Conservation (phyloP, 768 basidiomycete species). For the Russula sp. region DNA sequence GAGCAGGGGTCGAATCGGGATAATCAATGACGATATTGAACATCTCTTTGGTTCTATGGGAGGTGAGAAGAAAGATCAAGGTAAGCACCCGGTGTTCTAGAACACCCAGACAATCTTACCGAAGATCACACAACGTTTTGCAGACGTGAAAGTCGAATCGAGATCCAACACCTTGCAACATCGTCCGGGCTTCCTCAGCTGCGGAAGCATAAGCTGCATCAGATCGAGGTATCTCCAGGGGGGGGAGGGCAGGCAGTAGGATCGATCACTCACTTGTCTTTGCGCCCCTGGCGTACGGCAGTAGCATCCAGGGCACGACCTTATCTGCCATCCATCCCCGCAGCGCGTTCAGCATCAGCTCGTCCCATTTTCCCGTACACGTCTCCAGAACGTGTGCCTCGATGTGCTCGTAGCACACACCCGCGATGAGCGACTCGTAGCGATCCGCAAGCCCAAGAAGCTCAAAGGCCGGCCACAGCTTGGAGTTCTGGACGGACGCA, state of each 20-base stretch:
- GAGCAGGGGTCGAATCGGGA: conserved; percentile 77
- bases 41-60: conserved; percentile 62
- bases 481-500: conserved; percentile 28
- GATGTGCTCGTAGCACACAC: conserved; percentile 81
- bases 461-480: conserved; percentile 57
- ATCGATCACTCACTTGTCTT: conserved; percentile 38
- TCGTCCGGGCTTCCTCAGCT: conserved; percentile 64
- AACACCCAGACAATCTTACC: conserved; percentile 39
- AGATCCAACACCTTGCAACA: conserved; percentile 72
- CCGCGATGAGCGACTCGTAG: conserved; percentile 76
- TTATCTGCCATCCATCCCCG: conserved; percentile 72
- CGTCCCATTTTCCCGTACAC: conserved; percentile 64
- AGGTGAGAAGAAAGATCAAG: not conserved
- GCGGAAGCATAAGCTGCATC: not conserved
- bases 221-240: not conserved
- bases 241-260: too few relatives aligned
- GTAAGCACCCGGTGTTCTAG: not conserved
- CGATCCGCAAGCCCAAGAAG: conserved; percentile 70
- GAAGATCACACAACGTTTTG: conserved; percentile 80
- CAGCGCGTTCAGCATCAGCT: conserved; percentile 51
- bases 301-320: conserved; percentile 80
- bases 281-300: conserved; percentile 67
- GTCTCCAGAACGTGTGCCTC: conserved; percentile 60
- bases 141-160: conserved; percentile 91
- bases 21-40: conserved; percentile 96